Conservation (phyloP, 1,284 basidiomycete species). For the Cystobasidiaceae sp. region DNA sequence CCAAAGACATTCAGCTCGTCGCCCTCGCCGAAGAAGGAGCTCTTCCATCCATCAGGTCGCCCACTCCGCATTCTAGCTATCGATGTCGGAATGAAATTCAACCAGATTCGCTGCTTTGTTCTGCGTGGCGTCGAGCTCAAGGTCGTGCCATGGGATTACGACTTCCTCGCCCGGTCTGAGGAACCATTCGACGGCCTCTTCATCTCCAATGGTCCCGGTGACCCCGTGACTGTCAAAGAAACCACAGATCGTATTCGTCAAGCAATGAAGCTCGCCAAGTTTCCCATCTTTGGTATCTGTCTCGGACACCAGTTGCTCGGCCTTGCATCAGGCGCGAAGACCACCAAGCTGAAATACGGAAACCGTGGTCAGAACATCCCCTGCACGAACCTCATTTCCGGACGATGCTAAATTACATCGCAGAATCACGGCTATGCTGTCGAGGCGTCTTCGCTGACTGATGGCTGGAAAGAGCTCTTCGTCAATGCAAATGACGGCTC, state of each 20-base stretch:
- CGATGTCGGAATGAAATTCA: constrained; percentile 99
- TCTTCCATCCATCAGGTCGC: constrained; percentile 72
- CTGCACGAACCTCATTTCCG: constrained; percentile 87
- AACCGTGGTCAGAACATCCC: constrained; percentile 99
- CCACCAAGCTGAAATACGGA: constrained; percentile 99
- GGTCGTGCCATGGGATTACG: constrained; percentile 95
- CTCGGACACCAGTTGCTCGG: constrained; percentile 96
- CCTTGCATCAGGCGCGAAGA: constrained; percentile 86
- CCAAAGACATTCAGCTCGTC: constrained; percentile 53
- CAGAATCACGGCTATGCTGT: constrained; percentile 99
- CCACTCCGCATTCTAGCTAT: constrained; percentile 79
- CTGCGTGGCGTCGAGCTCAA: constrained; percentile 91
- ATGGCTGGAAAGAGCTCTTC: constrained; percentile 90
- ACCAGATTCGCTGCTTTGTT: constrained; percentile 96
- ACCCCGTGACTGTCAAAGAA: constrained; percentile 73
- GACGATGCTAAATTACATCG: constrained; percentile 96
- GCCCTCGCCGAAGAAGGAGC: constrained; percentile 52
- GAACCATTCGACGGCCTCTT: constrained; percentile 93
- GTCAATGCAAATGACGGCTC: constrained; percentile 94
- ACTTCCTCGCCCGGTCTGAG: constrained; percentile 67
- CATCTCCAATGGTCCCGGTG: constrained; percentile 96
- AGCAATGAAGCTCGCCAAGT: constrained; percentile 66
- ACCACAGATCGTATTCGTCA: constrained; percentile 69
- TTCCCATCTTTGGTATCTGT: constrained; percentile 97
- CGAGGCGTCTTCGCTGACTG: constrained; percentile 69